These are phyloP conservation scores for Cutaneotrichosporon cavernicola DNA, from an alignment of 1,284 basidiomycete genomes.

Conservation along the genomic window DNA sequence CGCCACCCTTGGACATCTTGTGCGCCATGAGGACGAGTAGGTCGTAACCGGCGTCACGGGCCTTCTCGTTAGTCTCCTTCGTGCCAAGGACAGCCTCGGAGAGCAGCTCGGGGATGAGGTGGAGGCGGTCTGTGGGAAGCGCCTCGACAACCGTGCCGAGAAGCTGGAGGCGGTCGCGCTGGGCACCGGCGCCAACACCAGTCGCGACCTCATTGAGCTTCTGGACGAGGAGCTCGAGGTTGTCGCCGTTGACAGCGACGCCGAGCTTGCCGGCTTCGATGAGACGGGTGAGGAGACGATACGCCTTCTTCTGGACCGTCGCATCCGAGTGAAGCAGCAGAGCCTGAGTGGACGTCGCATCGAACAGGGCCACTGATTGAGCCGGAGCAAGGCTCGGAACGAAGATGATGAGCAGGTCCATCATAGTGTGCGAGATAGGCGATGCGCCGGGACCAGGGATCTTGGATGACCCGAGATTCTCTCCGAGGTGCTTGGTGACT, in stretches of 20 bases:
- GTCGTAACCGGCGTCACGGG: conserved; percentile 84
- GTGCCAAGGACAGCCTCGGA: conserved; percentile 97
- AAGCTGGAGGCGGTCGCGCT: conserved; percentile 83
- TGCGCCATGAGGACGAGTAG: conserved; percentile 86
- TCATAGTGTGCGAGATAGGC: conserved; percentile 70
- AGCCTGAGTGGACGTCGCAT: conserved; percentile 50
- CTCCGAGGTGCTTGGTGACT: conserved; percentile 71
- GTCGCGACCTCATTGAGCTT: conserved; percentile 61
- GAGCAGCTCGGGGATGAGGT: conserved; percentile 82
- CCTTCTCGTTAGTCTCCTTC: conserved; percentile 94
- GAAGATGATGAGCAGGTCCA: conserved; percentile 85
- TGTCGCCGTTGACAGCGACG: conserved; percentile 54
- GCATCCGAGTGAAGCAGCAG: conserved; percentile 66
- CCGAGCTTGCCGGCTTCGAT: conserved; percentile 64
- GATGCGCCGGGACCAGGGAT: conserved; percentile 47
- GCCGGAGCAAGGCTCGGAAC: conserved; percentile 69
- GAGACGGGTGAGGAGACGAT: conserved; percentile 78
- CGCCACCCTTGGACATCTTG: conserved; percentile 86
- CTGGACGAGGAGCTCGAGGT: conserved; percentile 60
- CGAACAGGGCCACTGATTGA: conserved; percentile 66
- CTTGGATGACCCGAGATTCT: conserved; percentile 60
- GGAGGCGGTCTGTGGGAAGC: conserved; percentile 71
- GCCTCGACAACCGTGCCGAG: conserved; percentile 69
- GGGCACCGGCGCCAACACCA: conserved; percentile 76
- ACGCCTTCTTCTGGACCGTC: conserved; percentile 91